Percentiles rank a stretch among this genome's conserved stretches.
phyloP scores from a whole-genome alignment of 2,329 filamentous ascomycete species.

The Colletotrichum sp. region DNA sequence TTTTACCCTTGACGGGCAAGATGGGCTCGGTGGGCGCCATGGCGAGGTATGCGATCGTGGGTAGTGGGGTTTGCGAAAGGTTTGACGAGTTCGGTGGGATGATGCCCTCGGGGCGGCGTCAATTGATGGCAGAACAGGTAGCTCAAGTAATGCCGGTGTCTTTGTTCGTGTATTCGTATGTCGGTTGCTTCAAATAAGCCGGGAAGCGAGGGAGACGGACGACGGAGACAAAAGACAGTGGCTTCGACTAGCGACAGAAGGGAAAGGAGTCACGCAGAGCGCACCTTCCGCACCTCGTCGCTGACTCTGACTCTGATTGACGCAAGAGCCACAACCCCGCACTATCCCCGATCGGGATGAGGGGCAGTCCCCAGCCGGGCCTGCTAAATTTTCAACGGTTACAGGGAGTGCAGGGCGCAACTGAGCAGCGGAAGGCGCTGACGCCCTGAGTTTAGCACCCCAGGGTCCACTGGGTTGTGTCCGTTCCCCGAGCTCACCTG shows the following conservation, averaged over 20 bases:
- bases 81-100: not conserved
- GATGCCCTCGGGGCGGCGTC: not conserved
- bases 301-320: not conserved
- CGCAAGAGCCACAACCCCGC: constrained; percentile 19
- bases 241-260: not conserved
- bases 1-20: constrained; percentile 74
- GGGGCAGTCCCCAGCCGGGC: not conserved
- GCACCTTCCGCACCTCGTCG: not conserved
- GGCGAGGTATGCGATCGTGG: not conserved
- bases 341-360: constrained; percentile 23
- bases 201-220: not conserved
- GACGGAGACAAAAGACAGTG: not conserved
- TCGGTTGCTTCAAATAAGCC: not conserved
- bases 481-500: not conserved
- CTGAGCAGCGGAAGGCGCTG: not conserved
- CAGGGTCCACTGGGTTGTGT: not conserved
- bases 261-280: not conserved
- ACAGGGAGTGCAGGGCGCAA: not conserved
- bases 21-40: constrained; percentile 44
- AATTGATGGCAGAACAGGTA: not conserved
- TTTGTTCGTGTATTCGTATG: not conserved
- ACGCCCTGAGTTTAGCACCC: not conserved
- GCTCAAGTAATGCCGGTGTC: not conserved
- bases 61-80: not conserved
- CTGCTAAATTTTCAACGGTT: not conserved